These are phyloP conservation scores for Leptoxyphium fumago DNA, from an alignment of 2,329 filamentous ascomycete species.

Conservation along the genomic window DNA sequence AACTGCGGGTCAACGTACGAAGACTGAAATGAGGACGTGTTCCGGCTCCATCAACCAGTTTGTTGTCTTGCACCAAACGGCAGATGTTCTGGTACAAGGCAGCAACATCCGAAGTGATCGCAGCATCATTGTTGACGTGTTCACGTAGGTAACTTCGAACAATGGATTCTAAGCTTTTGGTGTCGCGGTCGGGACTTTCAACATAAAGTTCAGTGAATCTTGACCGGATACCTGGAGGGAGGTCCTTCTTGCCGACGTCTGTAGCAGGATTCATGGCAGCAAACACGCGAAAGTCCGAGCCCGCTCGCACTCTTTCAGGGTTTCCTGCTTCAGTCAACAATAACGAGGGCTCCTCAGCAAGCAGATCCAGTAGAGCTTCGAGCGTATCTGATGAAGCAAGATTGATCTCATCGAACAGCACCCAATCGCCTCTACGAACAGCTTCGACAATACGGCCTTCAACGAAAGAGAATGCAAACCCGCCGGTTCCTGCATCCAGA, in stretches of 20 bases:
- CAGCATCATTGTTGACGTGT: conserved; percentile 54
- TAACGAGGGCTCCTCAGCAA: conserved; percentile 64
- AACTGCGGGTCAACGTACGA: conserved; percentile 75
- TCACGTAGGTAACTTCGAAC: conserved; percentile 73
- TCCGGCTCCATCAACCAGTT: conserved; percentile 83
- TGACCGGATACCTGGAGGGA: conserved; percentile 76
- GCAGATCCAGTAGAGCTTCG: conserved; percentile 79
- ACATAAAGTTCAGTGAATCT: conserved; percentile 95
- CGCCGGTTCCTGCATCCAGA: conserved; percentile 54
- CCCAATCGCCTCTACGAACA: conserved; percentile 92
- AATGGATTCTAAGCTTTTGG: conserved; percentile 75
- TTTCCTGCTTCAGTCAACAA: conserved; percentile 87
- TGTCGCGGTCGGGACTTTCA: conserved; percentile 70
- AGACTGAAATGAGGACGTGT: conserved; percentile 96
- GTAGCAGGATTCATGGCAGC: conserved; percentile 99
- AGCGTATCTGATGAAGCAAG: conserved; percentile 87
- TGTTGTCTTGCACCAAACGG: conserved; percentile 62
- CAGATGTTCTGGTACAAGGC: conserved; percentile 82
- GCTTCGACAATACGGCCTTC: conserved; percentile 95
- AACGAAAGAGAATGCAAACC: conserved; percentile 86
- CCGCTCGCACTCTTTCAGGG: conserved; percentile 75
- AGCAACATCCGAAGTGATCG: conserved; percentile 66
- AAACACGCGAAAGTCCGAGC: conserved; percentile 89
- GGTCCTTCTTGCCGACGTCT: conserved; percentile 87
- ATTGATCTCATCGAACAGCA: conserved; percentile 94